These are phyloP conservation scores for Botryotinia calthae DNA, from an alignment of 2,329 filamentous ascomycete genomes.

Conservation along the genomic window DNA sequence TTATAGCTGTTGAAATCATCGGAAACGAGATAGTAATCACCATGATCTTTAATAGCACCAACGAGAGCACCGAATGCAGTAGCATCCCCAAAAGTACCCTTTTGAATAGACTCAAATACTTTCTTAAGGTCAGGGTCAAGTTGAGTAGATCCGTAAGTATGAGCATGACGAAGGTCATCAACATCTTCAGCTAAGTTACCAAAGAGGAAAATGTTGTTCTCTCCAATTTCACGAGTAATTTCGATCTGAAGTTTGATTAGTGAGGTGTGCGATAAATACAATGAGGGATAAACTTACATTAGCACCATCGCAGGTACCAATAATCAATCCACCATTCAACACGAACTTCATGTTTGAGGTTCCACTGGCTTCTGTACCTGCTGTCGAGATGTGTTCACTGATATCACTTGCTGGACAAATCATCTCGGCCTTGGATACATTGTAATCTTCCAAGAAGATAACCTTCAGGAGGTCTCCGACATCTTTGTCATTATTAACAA, in stretches of 20 bases:
- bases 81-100: constrained; percentile 76
- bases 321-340: constrained; percentile 93
- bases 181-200: constrained; percentile 95
- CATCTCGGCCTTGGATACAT: constrained; percentile 98
- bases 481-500: constrained; percentile 90
- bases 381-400: constrained; percentile 97
- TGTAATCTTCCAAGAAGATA: constrained; percentile 96
- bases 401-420: constrained; percentile 93
- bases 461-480: constrained; percentile 95
- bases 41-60: constrained; percentile 82
- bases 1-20: constrained; percentile 97
- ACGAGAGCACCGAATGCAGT: constrained; percentile 79
- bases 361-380: constrained; percentile 85
- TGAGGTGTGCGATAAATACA: not conserved
- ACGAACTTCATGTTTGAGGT: constrained; percentile 99
- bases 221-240: constrained; percentile 94
- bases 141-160: constrained; percentile 77
- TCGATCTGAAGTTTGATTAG: constrained; percentile 63
- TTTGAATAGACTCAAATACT: constrained; percentile 82
- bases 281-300: constrained; percentile 62
- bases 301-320: constrained; percentile 95
- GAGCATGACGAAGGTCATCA: constrained; percentile 87
- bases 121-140: constrained; percentile 73
- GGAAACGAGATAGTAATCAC: constrained; percentile 95
- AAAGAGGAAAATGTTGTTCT: constrained; percentile 98